phyloP scores from a whole-genome alignment of 768 basidiomycete genomes.

The Mycena pura region DNA sequence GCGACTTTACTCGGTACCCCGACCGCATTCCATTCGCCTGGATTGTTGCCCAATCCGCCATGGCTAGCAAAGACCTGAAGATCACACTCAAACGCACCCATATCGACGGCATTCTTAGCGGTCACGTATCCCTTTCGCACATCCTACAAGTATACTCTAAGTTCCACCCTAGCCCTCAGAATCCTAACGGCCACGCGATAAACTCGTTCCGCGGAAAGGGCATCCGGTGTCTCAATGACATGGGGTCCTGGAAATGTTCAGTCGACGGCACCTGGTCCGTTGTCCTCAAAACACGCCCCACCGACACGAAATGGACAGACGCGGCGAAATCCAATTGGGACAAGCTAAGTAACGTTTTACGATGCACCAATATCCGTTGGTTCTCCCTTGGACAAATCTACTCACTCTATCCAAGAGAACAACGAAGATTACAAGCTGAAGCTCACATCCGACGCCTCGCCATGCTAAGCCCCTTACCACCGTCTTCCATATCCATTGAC shows the following conservation, averaged over 20 bases:
- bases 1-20: neutral
- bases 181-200: neutral
- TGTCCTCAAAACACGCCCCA: neutral
- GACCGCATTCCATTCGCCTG: neutral
- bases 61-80: neutral
- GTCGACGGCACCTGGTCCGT: neutral
- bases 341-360: neutral
- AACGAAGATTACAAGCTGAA: too few species aligned
- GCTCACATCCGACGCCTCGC: too few species aligned
- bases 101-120: neutral
- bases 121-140: neutral
- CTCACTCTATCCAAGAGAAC: neutral
- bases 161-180: neutral
- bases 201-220: neutral
- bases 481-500: too few species aligned
- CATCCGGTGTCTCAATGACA: neutral
- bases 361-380: neutral
- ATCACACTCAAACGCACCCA: neutral
- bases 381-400: neutral
- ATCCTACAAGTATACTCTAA: neutral
- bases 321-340: neutral
- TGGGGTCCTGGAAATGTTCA: neutral
- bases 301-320: neutral
- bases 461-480: too few species aligned
- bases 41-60: constrained; percentile 8